Conservation (phyloP, 768 basidiomycete species). For the Boletus eberwhitei region DNA sequence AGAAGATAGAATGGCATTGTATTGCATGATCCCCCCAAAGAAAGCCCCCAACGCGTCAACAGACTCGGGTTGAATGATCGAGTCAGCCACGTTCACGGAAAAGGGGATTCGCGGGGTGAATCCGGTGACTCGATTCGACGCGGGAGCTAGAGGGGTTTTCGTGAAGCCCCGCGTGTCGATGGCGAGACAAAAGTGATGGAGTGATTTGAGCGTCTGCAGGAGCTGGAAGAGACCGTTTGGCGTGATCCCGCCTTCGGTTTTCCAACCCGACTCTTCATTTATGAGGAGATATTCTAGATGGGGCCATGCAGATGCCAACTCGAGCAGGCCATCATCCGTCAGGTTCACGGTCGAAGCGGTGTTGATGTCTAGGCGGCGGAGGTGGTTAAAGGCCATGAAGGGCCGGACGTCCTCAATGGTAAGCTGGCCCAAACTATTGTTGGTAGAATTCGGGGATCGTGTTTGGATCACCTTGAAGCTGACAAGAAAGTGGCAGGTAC, state of each 20-base stretch:
- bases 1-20: neutral
- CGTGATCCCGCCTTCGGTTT: slow-evolving; percentile 12
- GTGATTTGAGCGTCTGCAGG: slow-evolving; percentile 3
- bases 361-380: slow-evolving; percentile 12
- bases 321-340: slow-evolving; percentile 7
- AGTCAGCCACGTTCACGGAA: slow-evolving; percentile 17
- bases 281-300: slow-evolving; percentile 13
- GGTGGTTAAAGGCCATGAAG: slow-evolving; percentile 12
- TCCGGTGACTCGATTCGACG: neutral
- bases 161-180: slow-evolving; percentile 12
- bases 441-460: neutral
- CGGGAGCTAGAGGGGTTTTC: neutral
- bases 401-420: slow-evolving; percentile 18
- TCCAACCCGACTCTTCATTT: slow-evolving; percentile 23
- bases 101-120: slow-evolving; percentile 3
- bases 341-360: slow-evolving; percentile 10
- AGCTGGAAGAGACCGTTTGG: slow-evolving; percentile 16
- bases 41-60: slow-evolving; percentile 16
- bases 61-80: slow-evolving; percentile 13
- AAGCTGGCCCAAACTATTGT: slow-evolving; percentile 6
- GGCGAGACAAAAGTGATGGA: slow-evolving; percentile 9
- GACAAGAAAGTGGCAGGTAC: neutral
- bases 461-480: slow-evolving; percentile 10
- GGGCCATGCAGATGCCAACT: slow-evolving; percentile 18
- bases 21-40: slow-evolving; percentile 14